Percentiles rank a stretch among this genome's conserved stretches.
Conservation (phyloP, 306 rosid species). For the Corylus avellana region DNA sequence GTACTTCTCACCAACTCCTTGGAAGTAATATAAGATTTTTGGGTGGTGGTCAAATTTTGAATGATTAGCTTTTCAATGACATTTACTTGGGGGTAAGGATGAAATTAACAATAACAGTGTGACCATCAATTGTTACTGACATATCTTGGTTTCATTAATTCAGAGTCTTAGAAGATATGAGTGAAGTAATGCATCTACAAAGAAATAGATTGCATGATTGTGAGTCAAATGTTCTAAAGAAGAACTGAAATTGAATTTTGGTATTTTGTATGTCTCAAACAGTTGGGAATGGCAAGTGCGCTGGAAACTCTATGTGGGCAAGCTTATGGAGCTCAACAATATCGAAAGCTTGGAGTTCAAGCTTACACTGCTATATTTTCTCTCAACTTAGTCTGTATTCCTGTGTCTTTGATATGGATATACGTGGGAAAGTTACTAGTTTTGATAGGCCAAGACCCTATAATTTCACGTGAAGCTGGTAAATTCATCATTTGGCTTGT, state of each 20-base stretch:
- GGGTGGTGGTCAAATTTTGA: not conserved
- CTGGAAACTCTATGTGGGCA: constrained; percentile 62
- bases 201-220: not conserved
- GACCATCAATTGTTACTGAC: not conserved
- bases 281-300: constrained; percentile 63
- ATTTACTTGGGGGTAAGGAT: not conserved
- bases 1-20: not conserved
- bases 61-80: not conserved
- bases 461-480: constrained; percentile 68
- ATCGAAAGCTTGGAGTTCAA: constrained; percentile 44
- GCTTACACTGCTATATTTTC: constrained; percentile 65
- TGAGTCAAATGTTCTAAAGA: not conserved
- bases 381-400: constrained; percentile 55
- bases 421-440: constrained; percentile 55
- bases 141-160: not conserved
- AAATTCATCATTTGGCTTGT: constrained; percentile 58
- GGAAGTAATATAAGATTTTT: not conserved
- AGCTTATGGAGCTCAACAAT: constrained; percentile 62
- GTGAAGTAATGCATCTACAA: not conserved
- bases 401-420: constrained; percentile 60
- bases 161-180: not conserved
- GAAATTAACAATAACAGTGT: not conserved
- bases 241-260: not conserved
- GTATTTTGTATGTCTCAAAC: constrained; percentile 10
- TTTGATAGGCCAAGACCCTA: constrained; percentile 75